These are phyloP conservation scores for Thraustochytrium striatum DNA, from an alignment of 352 stramenopile genomes.

Conservation along the genomic window DNA sequence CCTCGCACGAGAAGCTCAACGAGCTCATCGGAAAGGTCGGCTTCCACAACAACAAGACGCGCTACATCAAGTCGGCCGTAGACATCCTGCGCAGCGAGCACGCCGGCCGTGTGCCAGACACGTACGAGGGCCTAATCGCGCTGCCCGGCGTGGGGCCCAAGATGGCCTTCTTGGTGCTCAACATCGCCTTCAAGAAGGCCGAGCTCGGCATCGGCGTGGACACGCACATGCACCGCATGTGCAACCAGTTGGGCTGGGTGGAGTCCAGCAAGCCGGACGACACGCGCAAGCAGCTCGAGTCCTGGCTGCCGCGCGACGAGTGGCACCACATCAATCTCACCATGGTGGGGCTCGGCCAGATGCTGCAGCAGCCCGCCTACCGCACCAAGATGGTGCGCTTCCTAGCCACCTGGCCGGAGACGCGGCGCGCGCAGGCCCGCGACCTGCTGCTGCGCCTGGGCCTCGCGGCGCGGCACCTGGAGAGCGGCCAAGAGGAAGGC, in stretches of 20 bases:
- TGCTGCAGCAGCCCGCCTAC: slow-evolving; percentile 58
- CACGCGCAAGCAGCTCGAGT: slow-evolving; percentile 84
- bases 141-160: slow-evolving; percentile 91
- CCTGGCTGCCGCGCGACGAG: slow-evolving; percentile 79
- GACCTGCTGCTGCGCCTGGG: too few relatives aligned
- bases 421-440: too few relatives aligned
- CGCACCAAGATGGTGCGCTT: slow-evolving; percentile 7
- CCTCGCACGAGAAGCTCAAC: slow-evolving; percentile 73
- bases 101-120: slow-evolving; percentile 79
- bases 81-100: slow-evolving; percentile 64
- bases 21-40: slow-evolving; percentile 80
- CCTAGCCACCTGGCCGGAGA: background rate
- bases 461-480: too few relatives aligned
- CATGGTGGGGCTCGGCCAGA: slow-evolving; percentile 92
- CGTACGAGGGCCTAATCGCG: slow-evolving; percentile 76
- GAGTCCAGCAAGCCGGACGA: slow-evolving; percentile 85
- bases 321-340: slow-evolving; percentile 86
- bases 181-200: slow-evolving; percentile 71
- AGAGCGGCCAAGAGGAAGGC: too few relatives aligned
- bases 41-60: slow-evolving; percentile 94
- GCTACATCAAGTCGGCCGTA: slow-evolving; percentile 81
- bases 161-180: slow-evolving; percentile 92
- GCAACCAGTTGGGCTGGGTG: slow-evolving; percentile 88
- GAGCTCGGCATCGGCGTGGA: slow-evolving; percentile 90
- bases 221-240: slow-evolving; percentile 93